Evolutionary conservation across 768 basidiomycete genomes (phyloP).

Genomic region (Leccinum barrowsii): DNA sequence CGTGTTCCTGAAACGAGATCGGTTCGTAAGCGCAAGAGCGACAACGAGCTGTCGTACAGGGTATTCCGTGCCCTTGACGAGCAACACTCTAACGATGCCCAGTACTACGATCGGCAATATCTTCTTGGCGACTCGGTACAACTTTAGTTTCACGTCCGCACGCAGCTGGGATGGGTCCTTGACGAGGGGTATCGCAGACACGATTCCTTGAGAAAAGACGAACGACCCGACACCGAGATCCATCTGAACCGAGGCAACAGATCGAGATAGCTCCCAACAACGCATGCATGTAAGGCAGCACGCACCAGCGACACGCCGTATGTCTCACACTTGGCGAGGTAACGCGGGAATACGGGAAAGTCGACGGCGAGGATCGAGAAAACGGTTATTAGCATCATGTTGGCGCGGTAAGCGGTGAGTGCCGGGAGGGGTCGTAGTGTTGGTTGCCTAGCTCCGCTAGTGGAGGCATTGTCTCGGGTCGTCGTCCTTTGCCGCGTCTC

Average conservation of each 20-base stretch:
- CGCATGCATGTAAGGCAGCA: conserved; percentile 4
- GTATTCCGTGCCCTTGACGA: conserved; percentile 93
- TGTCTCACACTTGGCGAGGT: conserved; percentile 88
- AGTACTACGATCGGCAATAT: conserved; percentile 64
- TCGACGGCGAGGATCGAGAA: conserved; percentile 94
- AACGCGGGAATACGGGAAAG: conserved; percentile 87
- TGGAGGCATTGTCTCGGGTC: not conserved
- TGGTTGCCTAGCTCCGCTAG: not conserved
- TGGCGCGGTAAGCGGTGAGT: conserved; percentile 83
- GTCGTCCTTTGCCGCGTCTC: not conserved
- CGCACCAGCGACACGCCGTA: conserved; percentile 89
- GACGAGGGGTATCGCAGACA: conserved; percentile 81
- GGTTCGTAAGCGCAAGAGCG: not conserved
- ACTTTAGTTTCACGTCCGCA: conserved; percentile 47
- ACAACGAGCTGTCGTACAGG: conserved; percentile 55
- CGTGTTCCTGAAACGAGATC: conserved; percentile 67
- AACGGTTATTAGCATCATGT: conserved; percentile 93
- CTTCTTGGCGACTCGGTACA: conserved; percentile 51
- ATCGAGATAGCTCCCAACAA: not conserved
- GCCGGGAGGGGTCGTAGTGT: conserved; percentile 57
- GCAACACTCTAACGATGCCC: conserved; percentile 71
- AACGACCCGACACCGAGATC: conserved; percentile 97
- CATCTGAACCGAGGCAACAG: conserved; percentile 58
- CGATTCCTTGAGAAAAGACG: conserved; percentile 91
- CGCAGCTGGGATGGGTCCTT: conserved; percentile 56